A percentile compares a stretch with the other conserved stretches of the same genome.
These are phyloP conservation scores for Metschnikowia similis DNA, from an alignment of 805 yeast genomes.

Conservation along the genomic window DNA sequence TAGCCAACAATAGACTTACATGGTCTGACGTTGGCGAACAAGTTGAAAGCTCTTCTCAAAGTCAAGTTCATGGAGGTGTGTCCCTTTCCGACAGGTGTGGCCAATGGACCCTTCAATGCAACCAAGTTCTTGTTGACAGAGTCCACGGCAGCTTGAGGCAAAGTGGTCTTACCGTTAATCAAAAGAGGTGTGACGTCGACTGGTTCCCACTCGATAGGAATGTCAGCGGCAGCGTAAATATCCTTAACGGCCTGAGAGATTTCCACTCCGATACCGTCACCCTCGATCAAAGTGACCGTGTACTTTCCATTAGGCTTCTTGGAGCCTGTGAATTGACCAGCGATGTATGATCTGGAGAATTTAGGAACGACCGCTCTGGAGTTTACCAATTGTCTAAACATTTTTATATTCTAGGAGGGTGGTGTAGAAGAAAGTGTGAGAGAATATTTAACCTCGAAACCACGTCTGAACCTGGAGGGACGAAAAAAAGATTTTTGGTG, in stretches of 20 bases:
- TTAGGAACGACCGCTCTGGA: slow-evolving; percentile 17
- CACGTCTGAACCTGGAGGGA: slow-evolving; percentile 8
- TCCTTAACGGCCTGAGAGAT: slow-evolving; percentile 91
- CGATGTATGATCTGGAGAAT: slow-evolving; percentile 46
- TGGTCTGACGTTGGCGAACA: slow-evolving; percentile 97
- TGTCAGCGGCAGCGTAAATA: slow-evolving; percentile 89
- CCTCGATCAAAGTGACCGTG: slow-evolving; percentile 94
- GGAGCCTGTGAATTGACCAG: slow-evolving; percentile 60
- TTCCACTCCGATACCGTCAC: slow-evolving; percentile 97
- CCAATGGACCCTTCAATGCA: slow-evolving; percentile 96
- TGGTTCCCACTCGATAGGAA: slow-evolving; percentile 95
- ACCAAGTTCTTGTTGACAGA: slow-evolving; percentile 90
- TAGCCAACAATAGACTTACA: slow-evolving; percentile 91
- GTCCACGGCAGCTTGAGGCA: slow-evolving; percentile 88
- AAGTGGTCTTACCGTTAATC: slow-evolving; percentile 87
- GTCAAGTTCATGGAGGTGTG: slow-evolving; percentile 97
- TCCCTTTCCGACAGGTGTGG: slow-evolving; percentile 98
- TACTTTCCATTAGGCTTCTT: slow-evolving; percentile 77
- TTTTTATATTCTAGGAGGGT: slow-evolving; percentile 8
- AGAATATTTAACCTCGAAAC: slow-evolving; percentile 6
- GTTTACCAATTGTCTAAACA: slow-evolving; percentile 21
- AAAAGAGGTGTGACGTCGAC: slow-evolving; percentile 94
- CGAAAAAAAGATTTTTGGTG: slow-evolving; percentile 14
- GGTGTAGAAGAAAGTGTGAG: slow-evolving; percentile 7
- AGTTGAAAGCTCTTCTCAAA: slow-evolving; percentile 91